These are phyloP conservation scores for Paramecium octaurelia DNA, from an alignment of 73 alveolate genomes.

Conservation along the genomic window DNA sequence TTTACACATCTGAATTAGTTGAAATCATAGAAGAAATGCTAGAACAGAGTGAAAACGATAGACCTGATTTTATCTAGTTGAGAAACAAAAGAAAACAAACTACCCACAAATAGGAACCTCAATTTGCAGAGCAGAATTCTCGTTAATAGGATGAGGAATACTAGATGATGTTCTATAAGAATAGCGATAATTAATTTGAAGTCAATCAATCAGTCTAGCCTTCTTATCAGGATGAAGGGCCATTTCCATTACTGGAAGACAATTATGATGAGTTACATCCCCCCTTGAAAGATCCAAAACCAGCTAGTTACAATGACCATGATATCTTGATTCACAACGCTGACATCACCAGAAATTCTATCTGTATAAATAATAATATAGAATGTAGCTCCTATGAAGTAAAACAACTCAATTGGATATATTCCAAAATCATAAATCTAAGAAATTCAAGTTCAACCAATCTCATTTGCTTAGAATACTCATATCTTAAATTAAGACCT, in stretches of 20 bases:
- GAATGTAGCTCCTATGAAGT: not conserved
- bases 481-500: not conserved
- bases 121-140: not conserved
- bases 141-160: not conserved
- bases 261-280: not conserved
- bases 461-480: not conserved
- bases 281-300: not conserved
- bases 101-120: not conserved
- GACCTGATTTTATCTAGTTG: constrained; percentile 12
- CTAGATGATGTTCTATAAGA: not conserved
- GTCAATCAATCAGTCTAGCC: constrained; percentile 8
- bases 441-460: not conserved
- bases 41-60: not conserved
- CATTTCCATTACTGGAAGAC: not conserved
- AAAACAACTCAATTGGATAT: not conserved
- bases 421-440: not conserved
- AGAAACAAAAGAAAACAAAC: not conserved
- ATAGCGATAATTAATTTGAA: not conserved
- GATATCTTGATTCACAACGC: not conserved
- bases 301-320: not conserved
- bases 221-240: not conserved
- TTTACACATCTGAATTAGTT: not conserved
- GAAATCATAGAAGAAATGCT: constrained; percentile 6
- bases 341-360: not conserved
- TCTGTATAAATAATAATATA: not conserved